phyloP scores from a whole-genome alignment of 495 filamentous ascomycete genomes.

The Penicillium crystallinum region DNA sequence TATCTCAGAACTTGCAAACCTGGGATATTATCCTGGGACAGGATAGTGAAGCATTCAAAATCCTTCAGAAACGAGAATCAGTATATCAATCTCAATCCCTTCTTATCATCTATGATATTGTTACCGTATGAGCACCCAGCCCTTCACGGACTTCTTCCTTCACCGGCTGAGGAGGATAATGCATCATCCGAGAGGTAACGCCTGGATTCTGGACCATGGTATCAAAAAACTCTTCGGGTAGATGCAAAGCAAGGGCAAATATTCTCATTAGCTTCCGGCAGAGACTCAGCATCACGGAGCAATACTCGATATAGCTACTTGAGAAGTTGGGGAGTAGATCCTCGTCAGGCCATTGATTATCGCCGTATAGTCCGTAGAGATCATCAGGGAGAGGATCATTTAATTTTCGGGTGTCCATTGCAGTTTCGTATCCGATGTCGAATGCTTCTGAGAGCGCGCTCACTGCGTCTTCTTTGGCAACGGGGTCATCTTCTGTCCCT shows the following conservation, averaged over 20 bases:
- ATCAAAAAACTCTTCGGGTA: slow-evolving; percentile 40
- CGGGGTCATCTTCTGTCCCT: slow-evolving; percentile 14
- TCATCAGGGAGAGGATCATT: background rate
- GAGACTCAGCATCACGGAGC: too few relatives aligned
- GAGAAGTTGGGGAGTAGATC: too few relatives aligned
- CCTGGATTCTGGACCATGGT: slow-evolving; percentile 37
- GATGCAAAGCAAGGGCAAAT: too few relatives aligned
- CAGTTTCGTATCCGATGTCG: slow-evolving; percentile 37
- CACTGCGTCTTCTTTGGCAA: slow-evolving; percentile 8
- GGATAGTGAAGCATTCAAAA: background rate
- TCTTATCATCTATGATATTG: too few relatives aligned
- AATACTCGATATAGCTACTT: too few relatives aligned
- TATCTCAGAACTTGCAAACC: background rate
- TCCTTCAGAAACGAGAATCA: background rate
- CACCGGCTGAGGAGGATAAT: slow-evolving; percentile 39
- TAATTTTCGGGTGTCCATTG: slow-evolving; percentile 23
- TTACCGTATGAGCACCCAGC: too few relatives aligned
- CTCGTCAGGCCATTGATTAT: too few relatives aligned
- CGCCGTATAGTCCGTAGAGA: too few relatives aligned
- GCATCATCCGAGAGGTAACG: slow-evolving; percentile 36
- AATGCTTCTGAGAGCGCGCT: slow-evolving; percentile 36
- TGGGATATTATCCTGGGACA: background rate
- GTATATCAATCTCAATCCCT: too few relatives aligned
- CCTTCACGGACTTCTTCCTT: slow-evolving; percentile 33
- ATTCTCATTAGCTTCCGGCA: too few relatives aligned